Base-by-base conservation (phyloP, 1,284 basidiomycete species). In the Leccinum solheimii region DNA sequence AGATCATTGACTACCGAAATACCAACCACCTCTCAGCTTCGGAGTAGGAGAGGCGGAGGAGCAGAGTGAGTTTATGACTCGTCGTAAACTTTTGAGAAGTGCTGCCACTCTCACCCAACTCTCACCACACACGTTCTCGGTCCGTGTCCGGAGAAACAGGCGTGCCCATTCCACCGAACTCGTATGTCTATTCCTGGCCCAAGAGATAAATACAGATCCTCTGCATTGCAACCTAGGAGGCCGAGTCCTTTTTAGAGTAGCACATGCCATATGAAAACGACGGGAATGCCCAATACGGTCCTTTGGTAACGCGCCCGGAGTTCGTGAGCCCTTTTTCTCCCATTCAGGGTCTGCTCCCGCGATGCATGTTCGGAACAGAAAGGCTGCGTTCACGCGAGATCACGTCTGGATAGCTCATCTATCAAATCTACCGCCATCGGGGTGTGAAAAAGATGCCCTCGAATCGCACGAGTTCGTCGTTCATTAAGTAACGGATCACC, bases 331-430 rank as follows among this genome's bases (percentile, higher is more conserved):
- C 3, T 2, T 7, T 16, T 16, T 16, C n/a, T 32, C 19, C 10
- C 50, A 27, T 30, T 30, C 52, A 8, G 27, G 11, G 43, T 59
- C 34, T 53, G 19, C 52, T 62, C 62, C 50, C 50, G 62, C 56
- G 62, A 64, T 19, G 32, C 34, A 6, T 59, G 34, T 59, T 49
- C 49, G 61, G 27, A 45, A 59, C 34, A 21, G 26, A 23, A 49
- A 23, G 40, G 9, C n/a, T 43, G 21, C 19, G 43, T 45, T 10
- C 10, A 11, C 19, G 9, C n/a, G 40, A 10, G n/a, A 11, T 51
- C 5, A 30, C 50, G 8, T n/a, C 21, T 49, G 13, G 2, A 26
- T 23, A 10, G 30, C 8, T n/a, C 13, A 19, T 32, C 27, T 52
- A 32, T 16, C 3, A n/a, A 30, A 27, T 51, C 50, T 30, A n/a